These are phyloP conservation scores for Sanguinoderma infundibulare DNA, from an alignment of 1,284 basidiomycete genomes.

Conservation along the genomic window DNA sequence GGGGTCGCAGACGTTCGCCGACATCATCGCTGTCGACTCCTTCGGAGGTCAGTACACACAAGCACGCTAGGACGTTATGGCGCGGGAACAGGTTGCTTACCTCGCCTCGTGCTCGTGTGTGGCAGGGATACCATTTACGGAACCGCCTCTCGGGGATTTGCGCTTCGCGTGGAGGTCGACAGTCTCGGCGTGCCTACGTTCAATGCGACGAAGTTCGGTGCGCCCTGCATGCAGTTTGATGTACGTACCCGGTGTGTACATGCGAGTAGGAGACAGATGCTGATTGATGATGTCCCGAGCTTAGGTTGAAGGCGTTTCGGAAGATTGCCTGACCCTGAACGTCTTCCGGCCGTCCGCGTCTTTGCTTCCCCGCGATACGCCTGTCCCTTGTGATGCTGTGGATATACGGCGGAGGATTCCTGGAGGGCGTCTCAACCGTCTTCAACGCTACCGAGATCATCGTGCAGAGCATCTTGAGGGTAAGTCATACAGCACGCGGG, in stretches of 20 bases:
- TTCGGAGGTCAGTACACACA: no score
- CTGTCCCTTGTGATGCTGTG: constrained; percentile 45
- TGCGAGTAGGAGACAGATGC: not conserved
- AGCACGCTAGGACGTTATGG: not conserved
- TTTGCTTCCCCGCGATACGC: not conserved
- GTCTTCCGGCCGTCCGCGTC: constrained; percentile 46
- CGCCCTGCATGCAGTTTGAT: constrained; percentile 21
- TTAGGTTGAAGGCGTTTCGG: constrained; percentile 22
- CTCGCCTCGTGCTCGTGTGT: not conserved
- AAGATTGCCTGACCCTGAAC: constrained; percentile 55
- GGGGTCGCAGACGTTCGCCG: not conserved
- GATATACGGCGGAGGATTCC: constrained; percentile 34
- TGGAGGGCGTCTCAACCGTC: constrained; percentile 23
- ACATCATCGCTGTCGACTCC: constrained; percentile 16
- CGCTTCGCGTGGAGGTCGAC: constrained; percentile 25
- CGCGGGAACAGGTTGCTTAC: not conserved
- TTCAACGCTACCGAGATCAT: constrained; percentile 50
- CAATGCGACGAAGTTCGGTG: constrained; percentile 27
- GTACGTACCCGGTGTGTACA: constrained; percentile 9
- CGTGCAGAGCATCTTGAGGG: constrained; percentile 47
- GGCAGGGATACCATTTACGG: constrained; percentile 36
- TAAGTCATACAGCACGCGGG: constrained; percentile 26
- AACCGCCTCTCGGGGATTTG: constrained; percentile 30
- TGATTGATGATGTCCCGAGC: not conserved
- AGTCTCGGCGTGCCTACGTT: constrained; percentile 16